A percentile compares a stretch with the other conserved stretches of the same genome.
These are phyloP conservation scores for Metschnikowia gelsemii DNA, from an alignment of 805 yeast species.

Conservation along the genomic window DNA sequence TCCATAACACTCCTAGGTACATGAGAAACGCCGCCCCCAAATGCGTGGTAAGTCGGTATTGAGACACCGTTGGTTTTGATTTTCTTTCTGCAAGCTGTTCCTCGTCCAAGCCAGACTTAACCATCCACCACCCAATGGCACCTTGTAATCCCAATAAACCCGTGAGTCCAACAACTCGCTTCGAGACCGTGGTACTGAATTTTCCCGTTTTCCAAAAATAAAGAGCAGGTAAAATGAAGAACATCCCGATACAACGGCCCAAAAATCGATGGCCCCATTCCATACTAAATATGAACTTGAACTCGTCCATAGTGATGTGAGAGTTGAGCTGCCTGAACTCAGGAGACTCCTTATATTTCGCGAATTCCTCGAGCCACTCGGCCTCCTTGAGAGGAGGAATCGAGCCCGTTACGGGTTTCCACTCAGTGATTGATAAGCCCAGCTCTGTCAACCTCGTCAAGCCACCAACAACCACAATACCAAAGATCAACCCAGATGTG, in stretches of 20 bases:
- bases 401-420: slow-evolving; percentile 97
- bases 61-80: slow-evolving; percentile 96
- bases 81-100: slow-evolving; percentile 72
- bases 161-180: slow-evolving; percentile 68
- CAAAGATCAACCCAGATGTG: slow-evolving; percentile 85
- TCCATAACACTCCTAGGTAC: slow-evolving; percentile 86
- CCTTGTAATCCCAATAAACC: slow-evolving; percentile 89
- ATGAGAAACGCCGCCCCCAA: slow-evolving; percentile 88
- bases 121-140: slow-evolving; percentile 99
- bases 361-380: slow-evolving; percentile 87
- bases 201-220: slow-evolving; percentile 70
- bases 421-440: slow-evolving; percentile 93
- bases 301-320: slow-evolving; percentile 85
- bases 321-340: slow-evolving; percentile 89
- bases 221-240: slow-evolving; percentile 79
- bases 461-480: slow-evolving; percentile 95
- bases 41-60: slow-evolving; percentile 90
- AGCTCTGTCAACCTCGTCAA: slow-evolving; percentile 93
- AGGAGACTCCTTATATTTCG: slow-evolving; percentile 79
- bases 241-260: slow-evolving; percentile 87
- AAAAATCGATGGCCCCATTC: slow-evolving; percentile 96
- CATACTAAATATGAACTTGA: slow-evolving; percentile 92
- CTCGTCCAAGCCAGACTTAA: slow-evolving; percentile 87
- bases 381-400: slow-evolving; percentile 79
- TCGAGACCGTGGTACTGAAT: slow-evolving; percentile 57